Conservation (phyloP, 2,329 filamentous ascomycete genomes). For the Phaeophleospora eucalypticola region DNA sequence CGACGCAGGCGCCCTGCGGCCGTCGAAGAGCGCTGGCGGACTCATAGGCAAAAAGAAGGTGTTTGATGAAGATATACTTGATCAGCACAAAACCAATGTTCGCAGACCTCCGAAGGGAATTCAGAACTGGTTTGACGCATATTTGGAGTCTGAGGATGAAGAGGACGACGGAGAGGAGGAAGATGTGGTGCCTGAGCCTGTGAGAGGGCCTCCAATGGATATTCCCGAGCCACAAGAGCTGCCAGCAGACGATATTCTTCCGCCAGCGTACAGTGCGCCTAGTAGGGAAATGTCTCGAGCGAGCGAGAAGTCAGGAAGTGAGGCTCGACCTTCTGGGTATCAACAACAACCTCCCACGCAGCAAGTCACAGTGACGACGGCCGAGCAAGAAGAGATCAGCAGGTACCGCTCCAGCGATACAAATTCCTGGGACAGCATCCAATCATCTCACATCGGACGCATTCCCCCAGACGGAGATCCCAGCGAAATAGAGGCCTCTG, state of each 20-base stretch:
- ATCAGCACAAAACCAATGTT: constrained; percentile 46
- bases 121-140: constrained; percentile 49
- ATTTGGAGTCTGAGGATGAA: constrained; percentile 27
- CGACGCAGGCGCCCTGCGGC: background rate
- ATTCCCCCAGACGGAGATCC: constrained; percentile 1
- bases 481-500: constrained; percentile 1
- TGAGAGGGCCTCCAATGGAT: background rate
- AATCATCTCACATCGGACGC: constrained; percentile 18
- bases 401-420: constrained; percentile 7
- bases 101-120: constrained; percentile 46
- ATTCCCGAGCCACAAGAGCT: constrained; percentile 19
- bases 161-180: constrained; percentile 23
- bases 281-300: constrained; percentile 8
- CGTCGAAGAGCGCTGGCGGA: constrained; percentile 10
- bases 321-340: constrained; percentile 1
- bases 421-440: constrained; percentile 20
- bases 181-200: constrained; percentile 6
- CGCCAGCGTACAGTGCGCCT: constrained; percentile 15
- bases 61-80: constrained; percentile 38
- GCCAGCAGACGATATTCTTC: constrained; percentile 20
- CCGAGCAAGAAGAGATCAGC: constrained; percentile 1
- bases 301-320: constrained; percentile 9
- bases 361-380: constrained; percentile 6
- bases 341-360: background rate
- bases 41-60: constrained; percentile 9